phyloP scores from a whole-genome alignment of 345 rosid species.

The Eucalyptus curtisii region DNA sequence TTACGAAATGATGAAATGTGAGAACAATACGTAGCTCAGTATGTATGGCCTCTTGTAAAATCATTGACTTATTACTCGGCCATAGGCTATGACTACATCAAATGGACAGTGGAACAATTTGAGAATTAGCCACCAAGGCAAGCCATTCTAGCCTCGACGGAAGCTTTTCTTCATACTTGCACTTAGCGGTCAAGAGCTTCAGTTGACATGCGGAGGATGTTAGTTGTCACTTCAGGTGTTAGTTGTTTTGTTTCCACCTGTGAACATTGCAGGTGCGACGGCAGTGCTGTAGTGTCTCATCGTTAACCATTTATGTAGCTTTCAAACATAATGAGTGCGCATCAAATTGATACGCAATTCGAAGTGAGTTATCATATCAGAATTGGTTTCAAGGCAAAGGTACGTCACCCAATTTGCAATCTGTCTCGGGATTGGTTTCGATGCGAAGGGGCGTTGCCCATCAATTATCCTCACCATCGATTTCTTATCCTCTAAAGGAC shows the following conservation, averaged over 20 bases:
- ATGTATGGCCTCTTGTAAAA: neutral
- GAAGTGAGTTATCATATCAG: neutral
- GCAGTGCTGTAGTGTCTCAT: neutral
- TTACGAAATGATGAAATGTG: constrained; percentile 18
- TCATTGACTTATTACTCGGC: neutral
- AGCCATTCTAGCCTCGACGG: neutral
- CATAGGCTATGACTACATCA: neutral
- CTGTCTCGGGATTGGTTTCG: neutral
- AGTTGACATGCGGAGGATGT: neutral
- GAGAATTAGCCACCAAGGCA: neutral
- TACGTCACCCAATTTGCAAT: neutral
- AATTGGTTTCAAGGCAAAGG: neutral
- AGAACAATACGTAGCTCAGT: neutral
- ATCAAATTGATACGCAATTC: neutral
- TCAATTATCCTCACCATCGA: neutral
- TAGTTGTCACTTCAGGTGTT: neutral
- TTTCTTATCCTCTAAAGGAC: neutral
- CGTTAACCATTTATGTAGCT: neutral
- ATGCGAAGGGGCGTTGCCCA: neutral
- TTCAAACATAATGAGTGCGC: neutral
- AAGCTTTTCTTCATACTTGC: neutral
- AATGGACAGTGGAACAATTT: neutral
- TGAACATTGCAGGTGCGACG: neutral
- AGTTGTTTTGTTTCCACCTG: neutral
- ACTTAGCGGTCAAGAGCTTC: neutral